Conservation (phyloP, 441 rosid genomes). For the Flueggea neowawraea region DNA sequence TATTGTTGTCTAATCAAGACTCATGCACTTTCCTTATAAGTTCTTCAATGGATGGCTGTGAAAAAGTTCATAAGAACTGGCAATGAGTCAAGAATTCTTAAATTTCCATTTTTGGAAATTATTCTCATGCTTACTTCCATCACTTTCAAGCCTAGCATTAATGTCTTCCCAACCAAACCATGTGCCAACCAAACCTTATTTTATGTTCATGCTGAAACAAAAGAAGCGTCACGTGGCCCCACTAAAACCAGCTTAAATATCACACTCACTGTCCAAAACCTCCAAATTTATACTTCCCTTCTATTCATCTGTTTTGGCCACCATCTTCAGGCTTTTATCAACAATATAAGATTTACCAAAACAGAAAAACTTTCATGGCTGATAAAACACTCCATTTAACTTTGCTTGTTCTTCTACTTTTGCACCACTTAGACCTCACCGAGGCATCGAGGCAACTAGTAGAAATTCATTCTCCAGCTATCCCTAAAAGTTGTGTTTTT, state of each 20-base stretch:
- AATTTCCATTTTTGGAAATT: conserved; percentile 31
- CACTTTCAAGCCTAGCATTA: conserved; percentile 10
- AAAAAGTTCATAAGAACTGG: conserved; percentile 8
- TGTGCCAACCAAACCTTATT: conserved; percentile 18
- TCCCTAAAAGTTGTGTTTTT: background rate
- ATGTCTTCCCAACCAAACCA: conserved; percentile 21
- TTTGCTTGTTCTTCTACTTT: background rate
- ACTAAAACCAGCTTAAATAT: too few species aligned
- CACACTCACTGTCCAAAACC: too few species aligned
- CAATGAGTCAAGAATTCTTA: background rate
- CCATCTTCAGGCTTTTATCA: too few species aligned
- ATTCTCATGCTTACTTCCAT: conserved; percentile 28
- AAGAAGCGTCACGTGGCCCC: conserved; percentile 1
- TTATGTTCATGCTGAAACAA: conserved; percentile 10
- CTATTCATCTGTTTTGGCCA: too few species aligned
- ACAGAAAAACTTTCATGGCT: too few species aligned
- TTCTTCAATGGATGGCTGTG: conserved; percentile 24
- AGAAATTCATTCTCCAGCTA: conserved; percentile 20
- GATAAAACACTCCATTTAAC: too few species aligned
- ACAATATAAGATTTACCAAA: too few species aligned
- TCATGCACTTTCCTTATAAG: conserved; percentile 22
- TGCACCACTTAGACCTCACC: conserved; percentile 14
- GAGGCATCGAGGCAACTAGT: conserved; percentile 22
- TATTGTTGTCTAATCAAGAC: conserved; percentile 15
- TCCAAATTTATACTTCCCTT: too few species aligned